Base-by-base conservation (phyloP, 2,329 filamentous ascomycete species). In the Saccharata proteae region DNA sequence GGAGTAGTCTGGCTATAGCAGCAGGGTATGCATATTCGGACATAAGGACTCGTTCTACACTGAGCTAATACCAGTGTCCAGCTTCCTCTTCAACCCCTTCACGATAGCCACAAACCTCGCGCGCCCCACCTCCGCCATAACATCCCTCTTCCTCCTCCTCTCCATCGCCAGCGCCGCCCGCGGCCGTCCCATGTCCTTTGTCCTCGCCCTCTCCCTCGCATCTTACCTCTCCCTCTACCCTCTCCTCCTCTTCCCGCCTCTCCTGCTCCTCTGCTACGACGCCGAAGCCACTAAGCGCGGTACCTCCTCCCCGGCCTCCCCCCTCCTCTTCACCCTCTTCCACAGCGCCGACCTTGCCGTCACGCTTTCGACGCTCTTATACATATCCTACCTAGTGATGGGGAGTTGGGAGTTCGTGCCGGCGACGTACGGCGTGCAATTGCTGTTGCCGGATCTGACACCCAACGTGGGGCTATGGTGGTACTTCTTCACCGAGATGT, bases 401-500 rank as follows among this genome's bases (percentile, higher is more conserved):
- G 76, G 68, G 18, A 92, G 85, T 2, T 93, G 82, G 81, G 77
- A 86, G 39, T 98, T 96, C 48, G 57, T 96, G 13, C 59, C 69
- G 6, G 84, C 85, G 13, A 94, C 90, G 1, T 98, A 98, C 57
- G 85, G 88, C 43, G 83, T 93, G 27, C 86, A 93, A 45, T 69
- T 98, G 21, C 75, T 90, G 1, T 71, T 98, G 3, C 83, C 85
- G 6, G 90, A 98, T 51, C 67, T 98, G 23, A 92, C 88, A 0
- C 90, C 90, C 9, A 98, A 96, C 43, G 80, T 92, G 17, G 90
- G 90, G 2, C 67, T 98, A 2, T 98, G 90, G 90, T 98, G 90
- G 90, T 98, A 98, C 59, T 98, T 98, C 61, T 96, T 98, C 52
- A 93, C 92, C 43, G 88, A 98, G 53, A 98, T 98, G 76, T 98